phyloP scores from a whole-genome alignment of 2,329 filamentous ascomycete genomes.

The Clarireedia sp. region DNA sequence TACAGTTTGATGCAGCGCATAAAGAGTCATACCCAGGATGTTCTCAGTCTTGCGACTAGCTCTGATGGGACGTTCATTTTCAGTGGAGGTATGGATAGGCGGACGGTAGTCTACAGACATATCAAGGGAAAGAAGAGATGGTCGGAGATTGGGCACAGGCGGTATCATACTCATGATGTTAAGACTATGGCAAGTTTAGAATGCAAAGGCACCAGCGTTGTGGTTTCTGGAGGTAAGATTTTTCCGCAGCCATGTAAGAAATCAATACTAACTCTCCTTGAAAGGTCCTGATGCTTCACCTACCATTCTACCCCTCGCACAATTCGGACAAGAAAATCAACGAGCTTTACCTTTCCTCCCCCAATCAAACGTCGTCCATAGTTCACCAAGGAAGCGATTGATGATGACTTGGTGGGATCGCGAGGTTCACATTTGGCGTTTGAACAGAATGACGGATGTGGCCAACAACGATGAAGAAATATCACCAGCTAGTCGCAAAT shows the following conservation, averaged over 20 bases:
- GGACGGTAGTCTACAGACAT: conserved; percentile 75
- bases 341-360: conserved; percentile 76
- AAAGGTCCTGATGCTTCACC: conserved; percentile 78
- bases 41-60: conserved; percentile 78
- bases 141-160: conserved; percentile 76
- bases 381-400: conserved; percentile 64
- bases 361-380: conserved; percentile 65
- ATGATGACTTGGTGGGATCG: conserved; percentile 89
- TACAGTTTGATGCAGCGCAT: conserved; percentile 83
- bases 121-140: conserved; percentile 59
- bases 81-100: conserved; percentile 85
- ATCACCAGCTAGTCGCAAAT: conserved; percentile 46
- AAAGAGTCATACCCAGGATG: conserved; percentile 80
- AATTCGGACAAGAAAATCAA: conserved; percentile 72
- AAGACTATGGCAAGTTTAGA: conserved; percentile 92
- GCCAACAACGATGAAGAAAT: conserved; percentile 29
- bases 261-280: conserved; percentile 27
- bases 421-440: conserved; percentile 75
- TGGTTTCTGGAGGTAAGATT: conserved; percentile 77
- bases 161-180: conserved; percentile 89
- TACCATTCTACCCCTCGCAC: conserved; percentile 70
- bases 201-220: conserved; percentile 70
- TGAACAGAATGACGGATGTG: conserved; percentile 29
- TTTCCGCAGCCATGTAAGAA: not conserved
- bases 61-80: conserved; percentile 74